A percentile compares a stretch with the other conserved stretches of the same genome.
phyloP scores from a whole-genome alignment of 1,139 yeast species.

The Pichia sp. region DNA sequence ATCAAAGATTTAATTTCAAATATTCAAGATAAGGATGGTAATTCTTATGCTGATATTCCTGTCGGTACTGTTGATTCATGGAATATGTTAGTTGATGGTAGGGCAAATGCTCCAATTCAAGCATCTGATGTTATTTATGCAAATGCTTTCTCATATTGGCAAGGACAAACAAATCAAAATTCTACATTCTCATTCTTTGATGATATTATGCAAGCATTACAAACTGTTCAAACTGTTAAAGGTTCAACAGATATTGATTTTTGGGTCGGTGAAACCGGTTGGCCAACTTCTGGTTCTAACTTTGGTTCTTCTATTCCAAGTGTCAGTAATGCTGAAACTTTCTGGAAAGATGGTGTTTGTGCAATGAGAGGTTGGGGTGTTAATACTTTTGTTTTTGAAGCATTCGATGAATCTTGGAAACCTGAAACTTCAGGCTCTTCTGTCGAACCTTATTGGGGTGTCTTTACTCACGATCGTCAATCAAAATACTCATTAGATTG shows the following conservation, averaged over 20 bases:
- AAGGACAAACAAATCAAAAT: slow-evolving; percentile 79
- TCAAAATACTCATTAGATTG: slow-evolving; percentile 56
- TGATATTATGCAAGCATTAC: slow-evolving; percentile 94
- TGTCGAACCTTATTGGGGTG: slow-evolving; percentile 94
- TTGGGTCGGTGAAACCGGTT: slow-evolving; percentile 98
- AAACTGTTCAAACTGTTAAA: slow-evolving; percentile 74
- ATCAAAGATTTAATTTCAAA: slow-evolving; percentile 50
- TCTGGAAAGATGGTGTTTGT: slow-evolving; percentile 85
- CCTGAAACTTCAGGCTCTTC: slow-evolving; percentile 80
- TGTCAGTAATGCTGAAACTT: slow-evolving; percentile 63
- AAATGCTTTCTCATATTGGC: slow-evolving; percentile 98
- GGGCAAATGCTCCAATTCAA: slow-evolving; percentile 58
- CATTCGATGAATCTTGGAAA: slow-evolving; percentile 94
- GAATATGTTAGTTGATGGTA: slow-evolving; percentile 83
- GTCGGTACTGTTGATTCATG: slow-evolving; percentile 96
- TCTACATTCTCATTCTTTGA: slow-evolving; percentile 88
- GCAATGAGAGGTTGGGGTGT: slow-evolving; percentile 94
- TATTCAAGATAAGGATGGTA: slow-evolving; percentile 75
- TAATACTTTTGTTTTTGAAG: slow-evolving; percentile 88
- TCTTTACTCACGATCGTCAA: slow-evolving; percentile 52
- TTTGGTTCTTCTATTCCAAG: slow-evolving; percentile 62
- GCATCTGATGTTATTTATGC: slow-evolving; percentile 83
- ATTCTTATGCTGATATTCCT: slow-evolving; percentile 60
- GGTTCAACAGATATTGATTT: slow-evolving; percentile 78
- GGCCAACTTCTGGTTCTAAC: slow-evolving; percentile 87